These are phyloP conservation scores for Canariomyces notabilis DNA, from an alignment of 2,329 filamentous ascomycete species.

Conservation along the genomic window DNA sequence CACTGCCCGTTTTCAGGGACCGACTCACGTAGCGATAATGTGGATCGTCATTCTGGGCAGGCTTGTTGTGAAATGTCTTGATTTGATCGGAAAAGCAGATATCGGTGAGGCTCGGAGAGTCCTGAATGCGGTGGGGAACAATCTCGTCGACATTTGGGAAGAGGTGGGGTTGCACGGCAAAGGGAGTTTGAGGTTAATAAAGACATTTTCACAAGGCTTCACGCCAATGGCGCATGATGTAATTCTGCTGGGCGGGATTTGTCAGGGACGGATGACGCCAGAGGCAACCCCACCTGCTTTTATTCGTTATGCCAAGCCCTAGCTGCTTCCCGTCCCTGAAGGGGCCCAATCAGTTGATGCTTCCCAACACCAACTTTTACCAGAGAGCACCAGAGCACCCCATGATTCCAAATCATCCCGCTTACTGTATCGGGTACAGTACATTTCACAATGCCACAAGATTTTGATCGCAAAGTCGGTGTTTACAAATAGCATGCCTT, in stretches of 20 bases:
- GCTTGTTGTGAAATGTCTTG: conserved; percentile 35
- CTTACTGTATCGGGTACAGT: too few species aligned
- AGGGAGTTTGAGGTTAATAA: conserved; percentile 9
- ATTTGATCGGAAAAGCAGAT: conserved; percentile 17
- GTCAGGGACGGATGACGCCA: conserved; percentile 14
- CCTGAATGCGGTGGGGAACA: conserved; percentile 14
- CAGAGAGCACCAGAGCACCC: too few species aligned
- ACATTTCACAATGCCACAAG: too few species aligned
- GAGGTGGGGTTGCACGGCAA: not conserved
- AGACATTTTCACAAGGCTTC: conserved; percentile 1
- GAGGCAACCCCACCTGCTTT: not conserved
- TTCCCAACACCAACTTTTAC: too few species aligned
- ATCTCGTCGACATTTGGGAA: conserved; percentile 16
- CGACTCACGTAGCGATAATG: conserved; percentile 35
- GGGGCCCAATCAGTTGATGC: too few species aligned
- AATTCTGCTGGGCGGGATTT: conserved; percentile 14
- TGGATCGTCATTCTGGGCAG: conserved; percentile 41
- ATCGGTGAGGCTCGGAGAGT: conserved; percentile 15
- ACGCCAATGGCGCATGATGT: conserved; percentile 18
- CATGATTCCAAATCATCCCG: too few species aligned
- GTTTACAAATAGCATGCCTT: too few species aligned
- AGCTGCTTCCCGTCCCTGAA: not conserved
- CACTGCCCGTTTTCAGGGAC: too few species aligned
- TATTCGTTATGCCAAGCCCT: not conserved
- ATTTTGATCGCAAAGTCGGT: too few species aligned